Percentiles rank a stretch among this genome's conserved stretches.
Evolutionary conservation across 805 yeast species (phyloP).

Genomic region (Pichia cephalocereana): DNA sequence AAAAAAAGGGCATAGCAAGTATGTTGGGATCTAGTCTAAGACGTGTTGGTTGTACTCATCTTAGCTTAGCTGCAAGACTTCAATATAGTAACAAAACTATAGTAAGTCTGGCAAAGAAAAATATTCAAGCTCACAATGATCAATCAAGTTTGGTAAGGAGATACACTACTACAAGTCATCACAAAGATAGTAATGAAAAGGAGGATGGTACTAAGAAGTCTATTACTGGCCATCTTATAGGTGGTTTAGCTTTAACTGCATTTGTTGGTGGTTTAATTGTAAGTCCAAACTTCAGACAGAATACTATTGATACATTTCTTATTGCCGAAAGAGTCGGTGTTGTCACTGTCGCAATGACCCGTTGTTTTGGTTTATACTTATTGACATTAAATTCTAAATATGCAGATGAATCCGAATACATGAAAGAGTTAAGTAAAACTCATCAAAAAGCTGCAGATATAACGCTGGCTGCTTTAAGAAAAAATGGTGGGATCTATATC

Average conservation of each 20-base stretch:
- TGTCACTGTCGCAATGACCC: conserved; percentile 57
- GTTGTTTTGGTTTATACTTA: conserved; percentile 68
- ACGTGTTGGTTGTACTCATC: no score
- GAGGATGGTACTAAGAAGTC: not conserved
- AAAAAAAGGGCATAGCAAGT: no score
- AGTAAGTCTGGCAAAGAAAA: no score
- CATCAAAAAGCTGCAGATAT: conserved; percentile 71
- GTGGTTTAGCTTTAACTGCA: conserved; percentile 8
- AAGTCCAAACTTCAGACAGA: conserved; percentile 29
- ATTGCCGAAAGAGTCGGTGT: conserved; percentile 47
- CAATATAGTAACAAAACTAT: no score
- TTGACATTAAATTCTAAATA: conserved; percentile 34
- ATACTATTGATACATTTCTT: conserved; percentile 26
- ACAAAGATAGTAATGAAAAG: not conserved
- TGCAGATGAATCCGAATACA: conserved; percentile 39
- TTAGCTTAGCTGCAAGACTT: no score
- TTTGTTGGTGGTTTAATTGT: conserved; percentile 16
- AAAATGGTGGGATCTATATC: conserved; percentile 87
- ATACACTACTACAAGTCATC: not conserved
- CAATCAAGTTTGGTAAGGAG: no score
- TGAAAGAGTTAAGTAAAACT: conserved; percentile 48
- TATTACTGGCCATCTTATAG: conserved; percentile 6
- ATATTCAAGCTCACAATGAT: no score
- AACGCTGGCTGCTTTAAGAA: conserved; percentile 69
- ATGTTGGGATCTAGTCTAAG: no score